Base-by-base conservation (phyloP, 1,284 basidiomycete genomes). In the Marasmius sp. region DNA sequence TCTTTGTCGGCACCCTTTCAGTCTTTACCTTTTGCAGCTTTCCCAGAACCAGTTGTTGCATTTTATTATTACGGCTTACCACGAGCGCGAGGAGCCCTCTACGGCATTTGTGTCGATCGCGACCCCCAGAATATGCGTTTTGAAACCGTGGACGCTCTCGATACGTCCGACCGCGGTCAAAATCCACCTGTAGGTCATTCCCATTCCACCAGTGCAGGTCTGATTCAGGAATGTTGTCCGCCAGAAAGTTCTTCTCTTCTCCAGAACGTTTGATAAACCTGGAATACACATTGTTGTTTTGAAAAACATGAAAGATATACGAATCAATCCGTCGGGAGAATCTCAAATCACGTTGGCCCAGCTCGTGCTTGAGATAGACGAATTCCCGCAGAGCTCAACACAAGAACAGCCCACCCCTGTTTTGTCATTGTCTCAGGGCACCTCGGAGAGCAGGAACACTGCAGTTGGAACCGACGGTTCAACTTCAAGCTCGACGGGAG, bases 31-130 rank as follows among this genome's bases (percentile, higher is more conserved):
- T 14, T 45, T 6, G 14, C 18, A 14, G 18, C 48, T n/a, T 18
- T n/a, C 36, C 18, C 22, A 72, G 69, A 45, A 45, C 43, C 43
- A 14, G 43, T 6, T 14, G 43, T 45, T 4, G 43, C 14, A 14
- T 45, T 45, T 6, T 45, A 45, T 18, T 45, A 45, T 6, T 45
- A 45, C 43, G 43, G 43, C 14, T 14, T 45, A 45, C 2, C 2
- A 14, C 43, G 43, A 14, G 14, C 43, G 18, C 14, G 43, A 45
- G 43, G 43, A 14, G 43, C 3, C 14, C 14, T 14, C 18, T 45
- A 45, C 43, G 43, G 43, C 14, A 45, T 45, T 14, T 45, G 43
- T 6, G 4, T 45, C 18, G 43, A 45, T 6, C 6, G 43, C 6
- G 18, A 45, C 18, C 43, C 43, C 18, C 3, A 45, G 14, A 45